Evolutionary conservation across 176 grass and related monocot species (phyloP).

Genomic region (Metroxylon sagu): DNA sequence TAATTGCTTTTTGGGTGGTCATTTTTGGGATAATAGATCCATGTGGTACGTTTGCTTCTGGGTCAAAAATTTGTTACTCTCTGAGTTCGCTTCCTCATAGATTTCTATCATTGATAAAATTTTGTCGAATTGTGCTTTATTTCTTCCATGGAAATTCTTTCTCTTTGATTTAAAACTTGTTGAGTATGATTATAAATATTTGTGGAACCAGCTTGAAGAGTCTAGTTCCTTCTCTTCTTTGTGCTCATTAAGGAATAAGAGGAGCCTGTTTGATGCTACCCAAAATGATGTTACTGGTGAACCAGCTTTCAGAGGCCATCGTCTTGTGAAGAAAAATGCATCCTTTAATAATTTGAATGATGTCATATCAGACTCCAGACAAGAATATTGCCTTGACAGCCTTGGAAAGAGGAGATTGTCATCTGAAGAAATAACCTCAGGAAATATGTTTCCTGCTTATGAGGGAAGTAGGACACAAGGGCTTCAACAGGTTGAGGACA

Average conservation of each 20-base stretch:
- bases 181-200: conserved; percentile 4
- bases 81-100: background rate
- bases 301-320: conserved; percentile 19
- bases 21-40: too few species aligned
- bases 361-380: background rate
- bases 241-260: conserved; percentile 40
- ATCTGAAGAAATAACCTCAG: conserved; percentile 23
- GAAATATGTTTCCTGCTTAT: conserved; percentile 9
- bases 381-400: background rate
- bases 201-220: conserved; percentile 13
- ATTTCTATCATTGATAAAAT: background rate
- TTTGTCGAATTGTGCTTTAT: too few species aligned
- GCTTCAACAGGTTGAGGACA: conserved; percentile 12
- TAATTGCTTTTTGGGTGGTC: too few species aligned
- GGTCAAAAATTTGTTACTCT: background rate
- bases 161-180: too few species aligned
- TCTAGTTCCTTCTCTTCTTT: conserved; percentile 22
- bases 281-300: conserved; percentile 20
- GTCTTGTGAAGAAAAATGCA: conserved; percentile 27
- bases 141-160: too few species aligned
- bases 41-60: too few species aligned
- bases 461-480: conserved; percentile 16
- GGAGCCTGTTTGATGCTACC: conserved; percentile 21
- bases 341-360: conserved; percentile 22
- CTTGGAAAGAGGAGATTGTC: conserved; percentile 5